Base-by-base conservation (phyloP, 2,329 filamentous ascomycete genomes). In the Trichoderma sp. region DNA sequence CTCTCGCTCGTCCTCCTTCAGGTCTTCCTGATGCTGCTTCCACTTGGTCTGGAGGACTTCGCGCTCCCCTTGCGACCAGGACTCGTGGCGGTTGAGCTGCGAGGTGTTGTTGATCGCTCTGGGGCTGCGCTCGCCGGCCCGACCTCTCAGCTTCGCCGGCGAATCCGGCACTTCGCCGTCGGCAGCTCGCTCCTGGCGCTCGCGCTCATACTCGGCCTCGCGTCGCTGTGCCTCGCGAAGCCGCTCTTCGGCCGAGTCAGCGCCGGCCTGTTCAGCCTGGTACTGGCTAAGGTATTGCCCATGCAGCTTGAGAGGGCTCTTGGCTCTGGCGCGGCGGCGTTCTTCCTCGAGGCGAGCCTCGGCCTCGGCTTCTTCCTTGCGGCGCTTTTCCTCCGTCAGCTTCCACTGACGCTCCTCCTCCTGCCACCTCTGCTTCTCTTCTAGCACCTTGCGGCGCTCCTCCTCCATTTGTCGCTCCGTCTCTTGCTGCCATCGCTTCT, bases 231-330 rank as follows among this genome's bases (percentile, higher is more conserved):
- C 81, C 73, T 97, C 89, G 71, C 85, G 85, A 68, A 97, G 88
- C 47, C 93, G 87, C 68, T 83, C 85, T 68, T 21, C 73, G 68
- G 43, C 71, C 69, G 28, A 70, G 64, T 65, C 72, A 73, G 73
- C 66, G 77, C 74, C 71, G 72, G 67, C 81, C 76, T 73, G 87
- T 69, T 92, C 88, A 21, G 89, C 87, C 74, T 92, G 90, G 74
- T 97, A 96, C 74, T 97, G 90, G 73, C 91, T 94, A 58, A 96
- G 83, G 71, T 89, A 93, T 73, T 97, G 93, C 2, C 93, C 93
- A 67, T 88, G 89, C 24, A 97, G 81, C 67, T 88, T 86, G 44
- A 83, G 82, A 71, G 93, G 88, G 72, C 85, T 89, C 67, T 86
- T 83, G 52, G 81, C 84, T 66, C 86, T 84, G 64, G 85, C 82